Evolutionary conservation across 345 rosid species (phyloP), one percentile per base, ranked within the genome.

Genomic region (Eucalyptus curtisii): DNA sequence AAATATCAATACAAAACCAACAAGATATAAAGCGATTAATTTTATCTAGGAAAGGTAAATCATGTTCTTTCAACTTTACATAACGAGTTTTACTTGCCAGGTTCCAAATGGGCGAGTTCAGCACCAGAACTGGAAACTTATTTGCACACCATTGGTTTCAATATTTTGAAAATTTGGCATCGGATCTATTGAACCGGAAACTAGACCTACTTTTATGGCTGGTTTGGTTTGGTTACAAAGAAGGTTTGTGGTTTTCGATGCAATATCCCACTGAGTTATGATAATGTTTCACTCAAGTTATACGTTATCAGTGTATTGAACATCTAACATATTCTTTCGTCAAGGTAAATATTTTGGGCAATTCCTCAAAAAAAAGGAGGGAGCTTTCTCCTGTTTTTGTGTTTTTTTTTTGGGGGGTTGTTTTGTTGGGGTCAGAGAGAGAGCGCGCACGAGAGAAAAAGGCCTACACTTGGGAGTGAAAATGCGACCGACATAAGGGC

Each of bases 221-320:
- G 8, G 31, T 27, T 59, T 12, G n/a, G 0, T 27, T 27, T 30
- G 33, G 4, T 12, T 59, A 27, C 31, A 64, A 30, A n/a, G 5
- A 64, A 30, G 3, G 76, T 64, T 64, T 7, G 3, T 64, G 37
- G 1, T 64, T 64, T 64, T 64, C 0, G 1, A n/a, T 64, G 17
- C 2, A 2, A n/a, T n/a, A 2, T 14, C 6, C 5, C 20, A n/a
- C 0, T 1, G 3, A 7, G 2, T 64, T 64, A n/a, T n/a, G 3
- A 10, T 55, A 24, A 55, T 24, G 1, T 55, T 22, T 22, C 3
- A 0, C 61, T 55, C 61, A 10, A 55, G 27, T 61, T 30, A 61
- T 61, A n/a, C 2, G 5, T n/a, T 15, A 15, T 30, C 4, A n/a
- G 19, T 14, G 37, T 0, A 64, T 30, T 27, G 68, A 27, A 27